These are phyloP conservation scores for Cutaneotrichosporon dermatis DNA, from an alignment of 1,284 basidiomycete species.

Conservation along the genomic window DNA sequence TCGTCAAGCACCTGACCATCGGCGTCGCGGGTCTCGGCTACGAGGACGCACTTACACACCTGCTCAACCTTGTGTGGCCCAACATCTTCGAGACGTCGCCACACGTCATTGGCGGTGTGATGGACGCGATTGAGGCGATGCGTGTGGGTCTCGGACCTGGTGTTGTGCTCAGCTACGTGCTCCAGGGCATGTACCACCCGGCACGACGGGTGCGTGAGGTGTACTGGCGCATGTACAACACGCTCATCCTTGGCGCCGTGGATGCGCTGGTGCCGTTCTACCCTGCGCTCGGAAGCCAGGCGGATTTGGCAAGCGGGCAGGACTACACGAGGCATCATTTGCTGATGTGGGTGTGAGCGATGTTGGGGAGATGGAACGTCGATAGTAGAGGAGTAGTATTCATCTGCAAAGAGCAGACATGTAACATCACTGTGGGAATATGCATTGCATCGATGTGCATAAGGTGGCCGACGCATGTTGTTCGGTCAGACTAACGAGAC, in stretches of 20 bases:
- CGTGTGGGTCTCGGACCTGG: conserved; percentile 92
- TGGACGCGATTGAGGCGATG: conserved; percentile 97
- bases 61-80: conserved; percentile 98
- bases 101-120: conserved; percentile 94
- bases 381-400: too few relatives aligned
- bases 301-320: conserved; percentile 70
- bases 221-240: conserved; percentile 86
- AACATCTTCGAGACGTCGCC: conserved; percentile 98
- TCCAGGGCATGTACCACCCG: conserved; percentile 93
- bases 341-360: conserved; percentile 54
- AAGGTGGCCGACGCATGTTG: too few relatives aligned
- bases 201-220: conserved; percentile 93
- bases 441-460: too few relatives aligned
- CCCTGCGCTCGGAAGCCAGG: conserved; percentile 79
- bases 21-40: conserved; percentile 95
- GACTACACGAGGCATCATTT: conserved; percentile 79
- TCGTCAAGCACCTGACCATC: conserved; percentile 95
- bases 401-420: too few relatives aligned
- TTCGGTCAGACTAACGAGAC: too few relatives aligned
- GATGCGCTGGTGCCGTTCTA: conserved; percentile 92
- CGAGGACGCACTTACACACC: conserved; percentile 94
- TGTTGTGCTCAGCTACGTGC: conserved; percentile 67
- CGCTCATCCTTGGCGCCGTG: conserved; percentile 77
- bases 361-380: too few relatives aligned
- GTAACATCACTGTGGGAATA: too few relatives aligned